phyloP scores from a whole-genome alignment of 768 basidiomycete species.

The Strobilomyces echinocephalus region DNA sequence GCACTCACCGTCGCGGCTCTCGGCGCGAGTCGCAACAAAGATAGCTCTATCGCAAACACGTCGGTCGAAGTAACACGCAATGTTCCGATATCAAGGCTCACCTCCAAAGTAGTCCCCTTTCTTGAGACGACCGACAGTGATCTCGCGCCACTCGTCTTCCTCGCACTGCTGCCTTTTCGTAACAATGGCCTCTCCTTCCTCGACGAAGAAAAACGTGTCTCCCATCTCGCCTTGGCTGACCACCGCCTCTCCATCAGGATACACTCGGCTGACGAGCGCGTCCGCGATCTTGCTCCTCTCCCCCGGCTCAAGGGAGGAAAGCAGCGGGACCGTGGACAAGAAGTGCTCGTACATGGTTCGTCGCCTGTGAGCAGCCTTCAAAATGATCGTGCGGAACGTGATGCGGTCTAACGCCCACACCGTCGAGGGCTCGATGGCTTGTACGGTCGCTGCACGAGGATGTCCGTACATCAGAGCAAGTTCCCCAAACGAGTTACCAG shows the following conservation, averaged over 20 bases:
- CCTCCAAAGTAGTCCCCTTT: constrained; percentile 99
- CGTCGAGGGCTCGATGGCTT: constrained; percentile 76
- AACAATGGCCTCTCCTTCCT: constrained; percentile 87
- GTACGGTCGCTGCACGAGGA: constrained; percentile 89
- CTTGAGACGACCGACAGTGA: constrained; percentile 67
- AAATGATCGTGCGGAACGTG: constrained; percentile 96
- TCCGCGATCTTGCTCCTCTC: constrained; percentile 98
- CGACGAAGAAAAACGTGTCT: constrained; percentile 96
- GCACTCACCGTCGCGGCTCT: constrained; percentile 97
- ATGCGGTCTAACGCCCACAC: constrained; percentile 96
- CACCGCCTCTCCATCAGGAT: constrained; percentile 80
- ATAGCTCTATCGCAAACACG: constrained; percentile 60
- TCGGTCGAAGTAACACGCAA: constrained; percentile 3
- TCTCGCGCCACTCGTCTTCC: constrained; percentile 55
- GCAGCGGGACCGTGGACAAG: constrained; percentile 82
- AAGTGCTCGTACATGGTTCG: constrained; percentile 97
- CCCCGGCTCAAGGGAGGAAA: constrained; percentile 78
- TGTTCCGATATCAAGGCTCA: constrained; percentile 33
- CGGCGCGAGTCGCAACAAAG: constrained; percentile 80
- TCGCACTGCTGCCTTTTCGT: constrained; percentile 66
- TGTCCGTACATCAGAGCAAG: constrained; percentile 98
- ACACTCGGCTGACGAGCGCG: constrained; percentile 79
- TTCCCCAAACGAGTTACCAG: constrained; percentile 90
- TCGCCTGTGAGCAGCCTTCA: constrained; percentile 86
- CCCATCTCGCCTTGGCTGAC: constrained; percentile 93